Evolutionary conservation across 208 protist species (phyloP).

Genomic region (Leishmania aethiopica): DNA sequence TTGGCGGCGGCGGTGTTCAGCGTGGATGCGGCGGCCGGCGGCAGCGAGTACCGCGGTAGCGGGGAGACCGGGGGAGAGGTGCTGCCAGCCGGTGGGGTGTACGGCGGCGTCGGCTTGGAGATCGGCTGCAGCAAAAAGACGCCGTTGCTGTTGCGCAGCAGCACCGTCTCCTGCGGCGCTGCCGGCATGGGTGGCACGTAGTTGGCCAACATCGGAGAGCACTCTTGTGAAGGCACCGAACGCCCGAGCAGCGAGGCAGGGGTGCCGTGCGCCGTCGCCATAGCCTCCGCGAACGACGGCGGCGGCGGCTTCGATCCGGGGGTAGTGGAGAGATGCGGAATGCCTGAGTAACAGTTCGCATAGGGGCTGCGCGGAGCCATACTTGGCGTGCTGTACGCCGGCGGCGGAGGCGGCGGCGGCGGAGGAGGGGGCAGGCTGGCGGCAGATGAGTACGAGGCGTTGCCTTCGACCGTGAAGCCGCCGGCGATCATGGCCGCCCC

Average conservation of each 20-base stretch:
- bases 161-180: slow-evolving; percentile 62
- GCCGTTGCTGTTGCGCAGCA: slow-evolving; percentile 83
- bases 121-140: slow-evolving; percentile 78
- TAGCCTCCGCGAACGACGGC: slow-evolving; percentile 76
- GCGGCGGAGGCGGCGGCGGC: slow-evolving; percentile 30
- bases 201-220: slow-evolving; percentile 57
- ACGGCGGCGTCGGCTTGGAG: slow-evolving; percentile 67
- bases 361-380: slow-evolving; percentile 34
- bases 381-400: slow-evolving; percentile 38
- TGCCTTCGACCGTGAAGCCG: slow-evolving; percentile 59
- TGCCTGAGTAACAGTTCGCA: slow-evolving; percentile 44
- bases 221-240: slow-evolving; percentile 41
- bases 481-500: slow-evolving; percentile 11
- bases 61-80: slow-evolving; percentile 69
- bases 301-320: slow-evolving; percentile 43
- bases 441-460: slow-evolving; percentile 30
- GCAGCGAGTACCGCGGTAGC: slow-evolving; percentile 75
- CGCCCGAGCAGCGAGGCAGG: slow-evolving; percentile 26
- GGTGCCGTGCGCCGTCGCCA: slow-evolving; percentile 43
- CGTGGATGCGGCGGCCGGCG: slow-evolving; percentile 44
- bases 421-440: slow-evolving; percentile 26
- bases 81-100: slow-evolving; percentile 54
- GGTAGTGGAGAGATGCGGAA: slow-evolving; percentile 27
- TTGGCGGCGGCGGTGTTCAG: slow-evolving; percentile 26
- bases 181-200: slow-evolving; percentile 72